Evolutionary conservation across 768 basidiomycete genomes (phyloP).

Genomic region (Auricularia cornea): DNA sequence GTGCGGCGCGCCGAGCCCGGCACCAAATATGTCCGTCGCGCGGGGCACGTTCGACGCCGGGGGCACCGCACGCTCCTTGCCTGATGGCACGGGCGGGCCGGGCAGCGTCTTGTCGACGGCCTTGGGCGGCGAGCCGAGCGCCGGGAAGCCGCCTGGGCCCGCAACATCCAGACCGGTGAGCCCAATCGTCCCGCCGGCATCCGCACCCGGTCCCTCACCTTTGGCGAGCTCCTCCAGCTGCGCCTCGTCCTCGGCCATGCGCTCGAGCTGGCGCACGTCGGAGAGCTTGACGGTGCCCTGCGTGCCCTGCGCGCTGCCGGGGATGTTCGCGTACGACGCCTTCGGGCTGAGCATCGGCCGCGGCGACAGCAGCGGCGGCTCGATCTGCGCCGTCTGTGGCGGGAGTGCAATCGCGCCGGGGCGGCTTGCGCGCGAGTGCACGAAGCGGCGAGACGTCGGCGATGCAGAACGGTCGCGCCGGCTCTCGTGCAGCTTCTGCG

Average conservation of each 20-base stretch:
- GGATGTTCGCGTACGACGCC: slow-evolving; percentile 35
- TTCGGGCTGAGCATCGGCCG: slow-evolving; percentile 64
- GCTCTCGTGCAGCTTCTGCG: slow-evolving; percentile 49
- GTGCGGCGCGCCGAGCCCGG: background rate
- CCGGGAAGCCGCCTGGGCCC: background rate
- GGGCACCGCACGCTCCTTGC: slow-evolving; percentile 20
- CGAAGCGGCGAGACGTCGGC: slow-evolving; percentile 47
- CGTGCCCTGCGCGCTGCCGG: slow-evolving; percentile 16
- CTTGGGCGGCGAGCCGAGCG: background rate
- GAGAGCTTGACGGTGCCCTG: slow-evolving; percentile 40
- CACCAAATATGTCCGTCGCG: slow-evolving; percentile 3
- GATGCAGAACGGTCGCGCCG: slow-evolving; percentile 57
- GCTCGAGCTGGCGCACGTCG: slow-evolving; percentile 61
- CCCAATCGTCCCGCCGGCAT: too few species aligned
- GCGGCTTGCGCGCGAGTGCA: background rate
- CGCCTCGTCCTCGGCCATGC: slow-evolving; percentile 56
- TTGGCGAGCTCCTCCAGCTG: slow-evolving; percentile 6
- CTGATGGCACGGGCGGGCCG: slow-evolving; percentile 44
- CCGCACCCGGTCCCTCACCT: background rate
- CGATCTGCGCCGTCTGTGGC: slow-evolving; percentile 19
- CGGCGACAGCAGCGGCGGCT: slow-evolving; percentile 45
- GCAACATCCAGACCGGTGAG: background rate
- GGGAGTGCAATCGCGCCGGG: background rate
- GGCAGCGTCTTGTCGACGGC: slow-evolving; percentile 52
- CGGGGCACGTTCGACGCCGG: background rate